A percentile compares a stretch with the other conserved stretches of the same genome.
Conservation (phyloP, 192 early-diverging fungal genomes). For the Coemansia sp. region DNA sequence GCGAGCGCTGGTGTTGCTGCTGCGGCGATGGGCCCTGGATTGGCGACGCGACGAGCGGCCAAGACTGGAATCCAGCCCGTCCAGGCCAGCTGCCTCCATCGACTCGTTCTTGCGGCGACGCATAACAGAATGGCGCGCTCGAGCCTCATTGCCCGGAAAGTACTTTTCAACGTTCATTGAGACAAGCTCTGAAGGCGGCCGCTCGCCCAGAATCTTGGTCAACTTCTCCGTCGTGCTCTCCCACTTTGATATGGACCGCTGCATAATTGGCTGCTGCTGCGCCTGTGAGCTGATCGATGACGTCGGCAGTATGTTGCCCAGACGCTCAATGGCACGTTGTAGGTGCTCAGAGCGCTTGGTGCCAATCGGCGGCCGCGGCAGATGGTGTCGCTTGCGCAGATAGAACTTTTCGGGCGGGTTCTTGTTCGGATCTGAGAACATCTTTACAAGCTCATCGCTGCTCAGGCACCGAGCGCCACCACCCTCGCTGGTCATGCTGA, state of each 20-base stretch:
- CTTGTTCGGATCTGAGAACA: conserved; percentile 68
- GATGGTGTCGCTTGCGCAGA: conserved; percentile 68
- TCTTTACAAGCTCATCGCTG: conserved; percentile 75
- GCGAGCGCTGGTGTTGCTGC: conserved; percentile 29
- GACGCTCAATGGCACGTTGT: conserved; percentile 43
- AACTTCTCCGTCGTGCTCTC: conserved; percentile 57
- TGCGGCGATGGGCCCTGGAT: conserved; percentile 31
- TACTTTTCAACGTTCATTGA: conserved; percentile 87
- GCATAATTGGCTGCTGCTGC: conserved; percentile 6
- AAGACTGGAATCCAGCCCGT: conserved; percentile 11
- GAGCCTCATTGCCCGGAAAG: conserved; percentile 75
- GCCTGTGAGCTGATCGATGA: background rate
- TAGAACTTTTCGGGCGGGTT: conserved; percentile 71
- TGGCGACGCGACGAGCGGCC: conserved; percentile 28
- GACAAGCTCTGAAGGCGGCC: conserved; percentile 91
- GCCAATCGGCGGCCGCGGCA: conserved; percentile 45
- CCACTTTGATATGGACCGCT: conserved; percentile 28
- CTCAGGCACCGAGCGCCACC: conserved; percentile 67
- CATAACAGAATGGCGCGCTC: conserved; percentile 56
- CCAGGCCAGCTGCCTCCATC: conserved; percentile 18
- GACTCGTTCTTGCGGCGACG: conserved; percentile 39
- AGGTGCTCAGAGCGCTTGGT: conserved; percentile 45
- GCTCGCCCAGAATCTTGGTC: conserved; percentile 87
- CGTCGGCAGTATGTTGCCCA: conserved; percentile 41
- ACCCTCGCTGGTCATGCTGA: conserved; percentile 68